These are phyloP conservation scores for Phytopythium ostracodes DNA, from an alignment of 352 stramenopile species.

Conservation along the genomic window DNA sequence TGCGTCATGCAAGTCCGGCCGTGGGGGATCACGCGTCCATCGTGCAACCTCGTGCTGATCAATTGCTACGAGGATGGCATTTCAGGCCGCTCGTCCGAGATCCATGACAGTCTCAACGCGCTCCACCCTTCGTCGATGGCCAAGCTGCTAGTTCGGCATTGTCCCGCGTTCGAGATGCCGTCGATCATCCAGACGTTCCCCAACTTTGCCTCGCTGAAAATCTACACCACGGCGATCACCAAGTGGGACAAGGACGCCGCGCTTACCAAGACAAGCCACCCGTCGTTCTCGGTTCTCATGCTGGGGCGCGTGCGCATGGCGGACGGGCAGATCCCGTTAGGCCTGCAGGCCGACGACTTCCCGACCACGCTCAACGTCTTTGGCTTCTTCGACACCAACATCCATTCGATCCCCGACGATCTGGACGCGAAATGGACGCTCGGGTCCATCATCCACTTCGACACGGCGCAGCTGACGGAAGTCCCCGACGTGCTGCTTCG, in stretches of 20 bases:
- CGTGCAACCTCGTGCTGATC: constrained; percentile 37
- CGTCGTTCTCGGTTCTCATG: constrained; percentile 14
- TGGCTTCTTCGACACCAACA: constrained; percentile 5
- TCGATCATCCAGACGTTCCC: constrained; percentile 12
- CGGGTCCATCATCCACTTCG: constrained; percentile 1
- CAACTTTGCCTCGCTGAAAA: constrained; percentile 17
- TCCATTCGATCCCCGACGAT: neutral
- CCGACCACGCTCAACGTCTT: neutral
- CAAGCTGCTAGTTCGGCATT: constrained; percentile 25
- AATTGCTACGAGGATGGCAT: constrained; percentile 21
- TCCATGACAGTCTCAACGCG: constrained; percentile 9
- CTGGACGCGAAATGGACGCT: constrained; percentile 6
- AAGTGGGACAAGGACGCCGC: constrained; percentile 12
- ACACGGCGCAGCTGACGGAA: neutral
- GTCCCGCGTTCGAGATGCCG: constrained; percentile 23
- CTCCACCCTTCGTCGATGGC: constrained; percentile 18
- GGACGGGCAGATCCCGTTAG: constrained; percentile 3
- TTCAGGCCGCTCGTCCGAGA: constrained; percentile 6
- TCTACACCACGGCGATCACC: constrained; percentile 25
- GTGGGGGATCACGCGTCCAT: constrained; percentile 24
- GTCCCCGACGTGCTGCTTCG: constrained; percentile 4
- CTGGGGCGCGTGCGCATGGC: constrained; percentile 19
- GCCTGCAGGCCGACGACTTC: constrained; percentile 5
- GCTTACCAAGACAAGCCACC: constrained; percentile 13
- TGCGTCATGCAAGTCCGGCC: constrained; percentile 33